A percentile compares a stretch with the other conserved stretches of the same genome.
These are phyloP conservation scores for Scytalidium sp. DNA, from an alignment of 2,329 filamentous ascomycete species.

Conservation along the genomic window DNA sequence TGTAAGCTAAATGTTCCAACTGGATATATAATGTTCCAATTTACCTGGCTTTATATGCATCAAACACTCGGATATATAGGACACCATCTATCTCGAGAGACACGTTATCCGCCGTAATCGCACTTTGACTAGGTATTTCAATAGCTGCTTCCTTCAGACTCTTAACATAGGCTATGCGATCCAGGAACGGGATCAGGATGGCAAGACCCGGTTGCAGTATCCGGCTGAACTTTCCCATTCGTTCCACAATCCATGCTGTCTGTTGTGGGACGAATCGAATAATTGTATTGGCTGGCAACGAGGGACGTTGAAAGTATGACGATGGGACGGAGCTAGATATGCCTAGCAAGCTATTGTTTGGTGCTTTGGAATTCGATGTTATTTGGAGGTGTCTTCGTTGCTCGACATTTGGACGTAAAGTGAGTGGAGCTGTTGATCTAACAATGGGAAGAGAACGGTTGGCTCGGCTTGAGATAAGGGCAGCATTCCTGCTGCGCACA, in stretches of 20 bases:
- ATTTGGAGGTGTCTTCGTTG: conserved; percentile 25
- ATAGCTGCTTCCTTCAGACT: conserved; percentile 94
- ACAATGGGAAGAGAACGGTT: conserved; percentile 13
- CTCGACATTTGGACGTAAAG: conserved; percentile 6
- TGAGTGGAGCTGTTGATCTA: conserved; percentile 12
- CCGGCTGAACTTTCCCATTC: conserved; percentile 96
- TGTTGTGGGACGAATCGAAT: conserved; percentile 98
- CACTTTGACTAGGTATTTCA: conserved; percentile 95
- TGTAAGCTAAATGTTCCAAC: conserved; percentile 2
- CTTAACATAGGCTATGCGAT: conserved; percentile 97
- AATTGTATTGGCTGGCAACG: conserved; percentile 87
- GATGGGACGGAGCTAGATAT: conserved; percentile 45
- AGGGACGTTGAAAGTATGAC: conserved; percentile 75
- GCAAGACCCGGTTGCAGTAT: conserved; percentile 92
- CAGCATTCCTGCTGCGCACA: conserved; percentile 15
- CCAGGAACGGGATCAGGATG: conserved; percentile 83
- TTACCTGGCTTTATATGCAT: conserved; percentile 95
- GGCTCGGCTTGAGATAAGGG: conserved; percentile 10
- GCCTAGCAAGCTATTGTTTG: conserved; percentile 25
- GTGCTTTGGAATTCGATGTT: conserved; percentile 17
- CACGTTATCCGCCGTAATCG: conserved; percentile 98
- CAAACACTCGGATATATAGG: conserved; percentile 92
- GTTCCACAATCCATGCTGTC: conserved; percentile 98
- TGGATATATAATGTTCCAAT: conserved; percentile 18
- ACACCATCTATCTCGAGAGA: conserved; percentile 95